Conservation (phyloP, 208 protist species). For the Tritrichomonas foetus region DNA sequence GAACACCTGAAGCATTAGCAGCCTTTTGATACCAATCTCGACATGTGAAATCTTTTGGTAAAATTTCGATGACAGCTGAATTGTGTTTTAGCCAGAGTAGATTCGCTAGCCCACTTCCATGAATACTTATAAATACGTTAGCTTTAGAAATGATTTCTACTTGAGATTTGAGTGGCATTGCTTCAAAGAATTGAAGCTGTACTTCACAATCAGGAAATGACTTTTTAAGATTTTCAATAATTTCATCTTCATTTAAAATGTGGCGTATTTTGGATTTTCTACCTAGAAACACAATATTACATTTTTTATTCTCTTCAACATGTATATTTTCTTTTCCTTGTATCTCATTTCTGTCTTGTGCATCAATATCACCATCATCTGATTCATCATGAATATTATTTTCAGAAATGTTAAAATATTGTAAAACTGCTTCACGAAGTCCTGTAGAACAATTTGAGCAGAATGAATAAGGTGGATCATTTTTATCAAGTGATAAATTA, state of each 20-base stretch:
- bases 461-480: constrained; percentile 29
- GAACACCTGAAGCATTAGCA: neutral
- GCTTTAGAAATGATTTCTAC: neutral
- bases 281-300: no score
- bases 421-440: neutral
- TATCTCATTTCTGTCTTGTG: no score
- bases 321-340: no score
- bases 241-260: neutral
- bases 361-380: no score
- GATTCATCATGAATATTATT: no score
- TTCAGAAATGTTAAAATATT: neutral
- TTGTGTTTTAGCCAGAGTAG: neutral
- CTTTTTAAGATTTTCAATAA: neutral
- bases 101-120: constrained; percentile 4
- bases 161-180: neutral
- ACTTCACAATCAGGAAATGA: neutral
- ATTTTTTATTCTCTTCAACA: no score
- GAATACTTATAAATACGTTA: neutral
- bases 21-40: constrained; percentile 25
- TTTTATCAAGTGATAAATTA: neutral
- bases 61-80: neutral
- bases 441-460: neutral
- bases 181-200: neutral
- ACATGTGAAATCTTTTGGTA: neutral
- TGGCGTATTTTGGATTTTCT: no score